Percentiles rank a stretch among this genome's conserved stretches.
These are phyloP conservation scores for Meyerozyma smithsonii DNA, from an alignment of 1,139 yeast genomes.

Conservation along the genomic window DNA sequence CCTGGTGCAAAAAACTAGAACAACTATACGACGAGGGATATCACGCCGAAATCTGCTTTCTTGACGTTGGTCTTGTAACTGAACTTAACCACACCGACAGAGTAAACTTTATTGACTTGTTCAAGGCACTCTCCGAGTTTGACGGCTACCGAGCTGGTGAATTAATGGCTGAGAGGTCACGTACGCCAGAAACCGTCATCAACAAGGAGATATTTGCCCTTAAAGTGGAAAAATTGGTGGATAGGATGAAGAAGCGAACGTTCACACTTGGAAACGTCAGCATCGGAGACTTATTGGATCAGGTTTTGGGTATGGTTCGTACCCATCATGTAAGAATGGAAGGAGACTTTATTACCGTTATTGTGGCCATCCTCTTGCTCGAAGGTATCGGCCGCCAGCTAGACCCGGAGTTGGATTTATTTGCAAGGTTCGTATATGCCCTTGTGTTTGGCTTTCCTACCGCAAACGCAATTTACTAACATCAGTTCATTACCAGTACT, in stretches of 20 bases:
- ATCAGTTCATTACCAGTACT: constrained; percentile 80
- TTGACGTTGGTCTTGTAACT: constrained; percentile 91
- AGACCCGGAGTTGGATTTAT: constrained; percentile 87
- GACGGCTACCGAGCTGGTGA: constrained; percentile 96
- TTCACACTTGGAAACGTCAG: constrained; percentile 90
- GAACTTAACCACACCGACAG: constrained; percentile 77
- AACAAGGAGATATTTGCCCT: constrained; percentile 81
- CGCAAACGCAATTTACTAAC: constrained; percentile 31
- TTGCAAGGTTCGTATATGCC: constrained; percentile 87
- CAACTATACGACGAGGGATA: constrained; percentile 56
- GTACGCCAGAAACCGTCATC: constrained; percentile 89
- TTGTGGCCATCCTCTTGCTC: constrained; percentile 79
- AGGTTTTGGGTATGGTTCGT: constrained; percentile 86
- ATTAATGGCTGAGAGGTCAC: constrained; percentile 87
- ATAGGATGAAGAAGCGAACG: constrained; percentile 76
- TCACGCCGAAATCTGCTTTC: constrained; percentile 82
- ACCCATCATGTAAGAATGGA: constrained; percentile 96
- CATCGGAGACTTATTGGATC: constrained; percentile 85
- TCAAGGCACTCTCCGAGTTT: constrained; percentile 83
- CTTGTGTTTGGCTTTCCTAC: constrained; percentile 56
- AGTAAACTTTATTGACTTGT: constrained; percentile 80
- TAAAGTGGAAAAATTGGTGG: constrained; percentile 80
- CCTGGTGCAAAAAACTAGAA: constrained; percentile 49
- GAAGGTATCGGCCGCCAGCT: constrained; percentile 95
- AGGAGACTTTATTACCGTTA: constrained; percentile 91